Base-by-base conservation (phyloP, 225 moss, liverwort and hornwort species). In the Polytrichum commune region DNA sequence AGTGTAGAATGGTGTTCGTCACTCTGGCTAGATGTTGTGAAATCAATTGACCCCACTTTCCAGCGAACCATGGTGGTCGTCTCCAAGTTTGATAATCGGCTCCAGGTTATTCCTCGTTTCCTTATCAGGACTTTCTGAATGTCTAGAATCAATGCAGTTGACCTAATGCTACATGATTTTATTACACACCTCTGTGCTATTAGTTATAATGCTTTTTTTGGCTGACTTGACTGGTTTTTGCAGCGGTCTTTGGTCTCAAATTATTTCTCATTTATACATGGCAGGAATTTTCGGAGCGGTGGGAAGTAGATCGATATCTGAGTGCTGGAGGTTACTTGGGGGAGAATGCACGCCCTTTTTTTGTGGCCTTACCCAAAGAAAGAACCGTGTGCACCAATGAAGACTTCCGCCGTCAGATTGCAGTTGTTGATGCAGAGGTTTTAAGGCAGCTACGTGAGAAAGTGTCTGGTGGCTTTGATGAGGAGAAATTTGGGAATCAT, bases 1-100 rank as follows among this genome's bases (percentile, higher is more conserved):
- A 92, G 92, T 73, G 94, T 94, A 27, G 92, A 92, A 66, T 94
- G 94, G 94, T 92, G 91, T 77, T 94, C 92, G 24, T 94, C 94
- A 10, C 85, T 94, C 55, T 94, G 94, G 94, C 75, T 94, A 8
- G 94, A 94, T 72, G 81, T 86, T 18, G 78, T 94, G 35, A 92
- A 88, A 65, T 82, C 88, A 64, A 90, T 94, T 32, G 94, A 94
- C 67, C 91, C 85, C 25, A 75, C 76, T 57, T 70, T 94, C 28
- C 88, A 90, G 33, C 88, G 88, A 57, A 92, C 88, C 10, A 84
- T 89, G 9, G 82, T 94, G 19, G 92, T 94, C 25, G 94, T 91
- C 27, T 94, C 93, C 4, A 93, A 94, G 80, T 94, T 94, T 76
- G 93, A 94, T 78, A 94, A 94, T 62, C 88, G 91, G 25, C 84